These are phyloP conservation scores for Aaosphaeria arxii DNA, from an alignment of 2,329 filamentous ascomycete species.

Conservation along the genomic window DNA sequence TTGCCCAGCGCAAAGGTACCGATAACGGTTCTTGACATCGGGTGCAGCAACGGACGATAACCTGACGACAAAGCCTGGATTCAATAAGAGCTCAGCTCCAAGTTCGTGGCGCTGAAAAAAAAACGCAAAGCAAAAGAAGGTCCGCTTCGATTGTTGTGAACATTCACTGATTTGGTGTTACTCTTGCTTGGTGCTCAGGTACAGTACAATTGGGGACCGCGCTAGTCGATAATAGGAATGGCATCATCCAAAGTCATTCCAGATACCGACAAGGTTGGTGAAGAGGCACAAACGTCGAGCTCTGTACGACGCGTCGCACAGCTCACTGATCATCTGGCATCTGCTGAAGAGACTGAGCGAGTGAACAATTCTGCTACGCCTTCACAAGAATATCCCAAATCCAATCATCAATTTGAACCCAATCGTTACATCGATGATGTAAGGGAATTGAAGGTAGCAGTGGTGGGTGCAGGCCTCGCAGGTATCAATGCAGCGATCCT, in stretches of 20 bases:
- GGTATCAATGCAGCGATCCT: constrained; percentile 64
- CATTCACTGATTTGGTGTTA: no score
- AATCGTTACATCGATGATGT: constrained; percentile 29
- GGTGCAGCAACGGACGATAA: no score
- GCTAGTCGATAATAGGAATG: no score
- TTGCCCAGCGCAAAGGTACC: not conserved
- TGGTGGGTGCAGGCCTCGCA: constrained; percentile 63
- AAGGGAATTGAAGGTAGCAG: constrained; percentile 48
- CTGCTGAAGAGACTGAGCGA: constrained; percentile 12
- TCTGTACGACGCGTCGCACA: constrained; percentile 24
- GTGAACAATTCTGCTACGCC: constrained; percentile 8
- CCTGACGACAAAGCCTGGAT: no score
- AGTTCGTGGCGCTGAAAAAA: no score
- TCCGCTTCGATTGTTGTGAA: no score
- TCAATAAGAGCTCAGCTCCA: no score
- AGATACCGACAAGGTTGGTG: not conserved
- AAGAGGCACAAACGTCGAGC: constrained; percentile 4
- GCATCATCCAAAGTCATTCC: not conserved
- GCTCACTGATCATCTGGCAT: constrained; percentile 22
- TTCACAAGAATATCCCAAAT: constrained; percentile 23
- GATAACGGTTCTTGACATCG: constrained; percentile 1
- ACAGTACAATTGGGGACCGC: no score
- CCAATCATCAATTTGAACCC: constrained; percentile 22
- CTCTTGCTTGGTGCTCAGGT: no score
- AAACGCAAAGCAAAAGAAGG: no score